A percentile compares a stretch with the other conserved stretches of the same genome.
These are phyloP conservation scores for Hypseocharis bilobata DNA, from an alignment of 441 rosid genomes.

Conservation along the genomic window DNA sequence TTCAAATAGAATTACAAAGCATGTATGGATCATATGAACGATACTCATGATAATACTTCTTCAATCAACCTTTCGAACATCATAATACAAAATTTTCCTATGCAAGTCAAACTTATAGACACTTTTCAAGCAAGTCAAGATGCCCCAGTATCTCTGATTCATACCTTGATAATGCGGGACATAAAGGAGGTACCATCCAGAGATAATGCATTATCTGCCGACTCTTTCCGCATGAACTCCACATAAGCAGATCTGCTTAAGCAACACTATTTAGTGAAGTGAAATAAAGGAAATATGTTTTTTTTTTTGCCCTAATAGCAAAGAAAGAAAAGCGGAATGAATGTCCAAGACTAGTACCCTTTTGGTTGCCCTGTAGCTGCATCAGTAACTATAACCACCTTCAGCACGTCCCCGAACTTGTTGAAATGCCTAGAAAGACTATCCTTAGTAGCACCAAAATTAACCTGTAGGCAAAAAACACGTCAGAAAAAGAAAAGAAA, in stretches of 20 bases:
- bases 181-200: conserved; percentile 81
- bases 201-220: conserved; percentile 75
- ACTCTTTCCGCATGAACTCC: conserved; percentile 71
- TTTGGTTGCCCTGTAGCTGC: conserved; percentile 80
- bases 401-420: conserved; percentile 78
- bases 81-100: no score
- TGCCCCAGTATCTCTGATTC: not conserved
- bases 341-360: conserved; percentile 45
- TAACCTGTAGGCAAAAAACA: conserved; percentile 50
- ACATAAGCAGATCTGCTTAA: conserved; percentile 63
- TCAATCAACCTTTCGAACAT: no score
- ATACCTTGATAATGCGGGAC: conserved; percentile 89
- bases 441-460: conserved; percentile 89
- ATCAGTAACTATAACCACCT: conserved; percentile 74
- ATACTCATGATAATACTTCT: no score
- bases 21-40: no score
- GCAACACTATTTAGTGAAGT: conserved; percentile 6
- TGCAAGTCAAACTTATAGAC: not conserved
- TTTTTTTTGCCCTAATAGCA: not conserved
- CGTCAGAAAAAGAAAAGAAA: conserved; percentile 16
- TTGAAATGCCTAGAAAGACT: conserved; percentile 82
- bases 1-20: no score
- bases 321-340: conserved; percentile 12
- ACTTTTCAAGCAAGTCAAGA: conserved; percentile 5
- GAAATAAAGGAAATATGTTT: not conserved